These are phyloP conservation scores for Hyphopichia wangnamkhiaoensis DNA, from an alignment of 1,139 yeast genomes.

Conservation along the genomic window DNA sequence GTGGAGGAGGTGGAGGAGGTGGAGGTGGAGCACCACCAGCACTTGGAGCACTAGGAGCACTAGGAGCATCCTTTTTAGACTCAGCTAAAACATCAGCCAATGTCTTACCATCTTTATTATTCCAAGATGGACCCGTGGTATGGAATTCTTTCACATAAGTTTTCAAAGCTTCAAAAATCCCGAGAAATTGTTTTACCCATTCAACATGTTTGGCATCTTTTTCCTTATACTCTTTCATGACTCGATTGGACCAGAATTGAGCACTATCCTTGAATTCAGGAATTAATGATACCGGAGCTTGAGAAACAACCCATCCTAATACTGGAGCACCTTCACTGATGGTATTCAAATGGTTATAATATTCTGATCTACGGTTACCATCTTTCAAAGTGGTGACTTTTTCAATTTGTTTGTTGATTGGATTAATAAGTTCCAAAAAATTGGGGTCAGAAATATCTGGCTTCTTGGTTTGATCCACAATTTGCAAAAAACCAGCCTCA, in stretches of 20 bases:
- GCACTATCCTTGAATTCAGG: conserved; percentile 89
- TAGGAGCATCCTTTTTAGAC: conserved; percentile 18
- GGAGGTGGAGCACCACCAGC: conserved; percentile 29
- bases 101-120: conserved; percentile 47
- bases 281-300: conserved; percentile 69
- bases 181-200: conserved; percentile 74
- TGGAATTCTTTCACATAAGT: conserved; percentile 75
- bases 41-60: conserved; percentile 19
- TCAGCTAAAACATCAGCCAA: conserved; percentile 36
- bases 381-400: conserved; percentile 69
- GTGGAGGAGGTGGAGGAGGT: conserved; percentile 74
- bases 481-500: conserved; percentile 58
- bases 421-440: conserved; percentile 60
- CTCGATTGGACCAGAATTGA: conserved; percentile 90
- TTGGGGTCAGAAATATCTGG: conserved; percentile 60
- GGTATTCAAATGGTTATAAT: conserved; percentile 73
- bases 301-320: conserved; percentile 84
- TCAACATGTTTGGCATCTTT: conserved; percentile 64
- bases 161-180: conserved; percentile 68
- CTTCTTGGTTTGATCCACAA: conserved; percentile 62
- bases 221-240: conserved; percentile 79
- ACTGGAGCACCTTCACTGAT: conserved; percentile 89
- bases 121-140: conserved; percentile 83
- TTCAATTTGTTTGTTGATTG: conserved; percentile 64
- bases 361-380: conserved; percentile 64